Conservation (phyloP, 345 rosid species). For the Theobroma cacao region DNA sequence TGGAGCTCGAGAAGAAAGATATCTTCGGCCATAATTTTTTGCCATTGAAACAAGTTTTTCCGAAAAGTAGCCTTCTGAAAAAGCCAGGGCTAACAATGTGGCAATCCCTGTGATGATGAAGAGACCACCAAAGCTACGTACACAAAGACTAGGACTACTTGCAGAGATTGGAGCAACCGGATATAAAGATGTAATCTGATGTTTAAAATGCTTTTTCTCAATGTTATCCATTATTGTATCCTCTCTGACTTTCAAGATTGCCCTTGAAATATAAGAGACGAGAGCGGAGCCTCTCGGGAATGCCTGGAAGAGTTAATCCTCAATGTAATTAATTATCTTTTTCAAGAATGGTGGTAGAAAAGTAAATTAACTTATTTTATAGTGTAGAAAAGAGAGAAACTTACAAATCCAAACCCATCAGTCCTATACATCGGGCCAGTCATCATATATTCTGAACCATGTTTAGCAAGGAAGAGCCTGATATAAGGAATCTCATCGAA, state of each 20-base stretch:
- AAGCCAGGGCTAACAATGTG: slow-evolving; percentile 26
- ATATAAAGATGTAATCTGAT: slow-evolving; percentile 10
- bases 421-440: slow-evolving; percentile 30
- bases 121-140: slow-evolving; percentile 41
- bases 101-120: slow-evolving; percentile 40
- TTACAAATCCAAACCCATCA: slow-evolving; percentile 37
- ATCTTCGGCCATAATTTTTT: no score
- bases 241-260: slow-evolving; percentile 42
- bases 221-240: slow-evolving; percentile 25
- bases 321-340: not conserved
- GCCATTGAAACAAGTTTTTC: no score
- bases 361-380: no score
- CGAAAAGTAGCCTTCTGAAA: no score
- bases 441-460: slow-evolving; percentile 32
- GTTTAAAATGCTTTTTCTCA: slow-evolving; percentile 5
- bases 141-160: slow-evolving; percentile 18
- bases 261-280: slow-evolving; percentile 37
- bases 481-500: slow-evolving; percentile 47
- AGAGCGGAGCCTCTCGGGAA: slow-evolving; percentile 38
- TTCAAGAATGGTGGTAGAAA: no score
- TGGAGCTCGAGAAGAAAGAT: no score
- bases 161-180: slow-evolving; percentile 1
- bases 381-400: slow-evolving; percentile 8
- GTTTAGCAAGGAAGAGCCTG: slow-evolving; percentile 32
- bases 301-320: slow-evolving; percentile 19